Evolutionary conservation across 75 land plant genomes (phyloP), one percentile per base, ranked within the genome.

Genomic region (Sequoiadendron giganteum): DNA sequence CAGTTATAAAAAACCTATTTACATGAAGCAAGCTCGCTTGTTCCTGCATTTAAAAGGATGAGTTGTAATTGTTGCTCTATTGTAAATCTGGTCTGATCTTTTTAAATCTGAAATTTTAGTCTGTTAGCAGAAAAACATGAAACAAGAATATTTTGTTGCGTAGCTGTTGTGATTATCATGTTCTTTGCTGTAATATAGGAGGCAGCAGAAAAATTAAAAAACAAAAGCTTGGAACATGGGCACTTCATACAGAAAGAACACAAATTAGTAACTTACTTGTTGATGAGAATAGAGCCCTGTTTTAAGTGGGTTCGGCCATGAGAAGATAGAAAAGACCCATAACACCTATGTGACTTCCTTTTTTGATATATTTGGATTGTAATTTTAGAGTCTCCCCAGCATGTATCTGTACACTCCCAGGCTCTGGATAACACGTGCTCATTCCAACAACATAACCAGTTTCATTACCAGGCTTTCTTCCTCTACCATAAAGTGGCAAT

Each of bases 391-490:
- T 87, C 91, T 97, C 99, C 7, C 96, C 96, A 78, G 90, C 87
- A 55, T 81, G 40, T 28, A 96, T 87, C 55, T 88, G 90, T 34
- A 93, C 91, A 79, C 94, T 90, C 32, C 99, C 96, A 40, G 94
- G 93, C 86, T 90, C 68, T 25, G 98, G 98, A 87, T 96, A 94
- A 86, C 99, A 97, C 19, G 96, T 90, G 7, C 93, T 88, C 95
- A 97, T 96, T 83, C 99, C 99, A 14, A 97, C 96, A 54, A 97
- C 90, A 86, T 96, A 97, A 40, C 95, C 96, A 38, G 88, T 89
- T 85, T 97, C 99, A 88, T 97, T 92, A 82, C 99, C 99, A 21
- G 98, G 91, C 54, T 92, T 93, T 1, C 58, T 52, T 40, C 98
- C 99, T 19, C 89, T 38, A 38, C 99, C 99, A 91, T 97, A 97